Conservation (phyloP, 441 rosid genomes). For the Gossypium schwendimanii region DNA sequence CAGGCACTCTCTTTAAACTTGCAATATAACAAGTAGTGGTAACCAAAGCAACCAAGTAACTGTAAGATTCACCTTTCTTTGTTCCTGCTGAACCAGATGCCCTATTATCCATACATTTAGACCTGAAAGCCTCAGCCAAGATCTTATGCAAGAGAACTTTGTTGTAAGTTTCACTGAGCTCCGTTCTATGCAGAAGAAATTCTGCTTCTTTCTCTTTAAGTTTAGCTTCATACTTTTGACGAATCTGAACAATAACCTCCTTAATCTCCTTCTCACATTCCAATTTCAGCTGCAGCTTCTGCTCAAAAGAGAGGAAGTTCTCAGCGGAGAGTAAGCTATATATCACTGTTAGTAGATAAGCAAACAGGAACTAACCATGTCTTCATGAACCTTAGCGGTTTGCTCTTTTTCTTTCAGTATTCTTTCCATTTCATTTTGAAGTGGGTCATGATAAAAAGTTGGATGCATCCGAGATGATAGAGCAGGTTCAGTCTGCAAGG, state of each 20-base stretch:
- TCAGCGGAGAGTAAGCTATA: conserved; percentile 14
- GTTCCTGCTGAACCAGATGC: conserved; percentile 21
- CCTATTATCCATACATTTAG: conserved; percentile 46
- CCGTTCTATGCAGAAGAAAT: conserved; percentile 28
- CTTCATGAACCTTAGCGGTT: conserved; percentile 34
- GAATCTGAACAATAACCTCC: conserved; percentile 51
- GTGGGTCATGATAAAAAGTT: conserved; percentile 46
- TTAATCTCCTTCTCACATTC: conserved; percentile 62
- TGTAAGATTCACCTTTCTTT: conserved; percentile 44
- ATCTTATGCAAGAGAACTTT: conserved; percentile 56
- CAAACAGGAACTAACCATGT: conserved; percentile 36
- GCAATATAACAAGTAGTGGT: neutral
- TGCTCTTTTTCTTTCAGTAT: conserved; percentile 45
- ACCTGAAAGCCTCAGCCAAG: conserved; percentile 66
- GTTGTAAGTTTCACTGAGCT: conserved; percentile 33
- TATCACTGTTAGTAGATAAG: conserved; percentile 20
- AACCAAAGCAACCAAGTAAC: neutral
- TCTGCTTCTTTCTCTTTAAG: conserved; percentile 46
- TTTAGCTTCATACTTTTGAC: conserved; percentile 46
- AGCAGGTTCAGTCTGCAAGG: conserved; percentile 22
- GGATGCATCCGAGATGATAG: conserved; percentile 32
- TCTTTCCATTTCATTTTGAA: conserved; percentile 74
- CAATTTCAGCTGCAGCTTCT: conserved; percentile 42
- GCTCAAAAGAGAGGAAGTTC: conserved; percentile 25
- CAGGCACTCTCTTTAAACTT: neutral